Percentiles rank a stretch among this genome's conserved stretches.
Conservation (phyloP, 1,139 yeast species). For the Magnusiomyces fungicola region DNA sequence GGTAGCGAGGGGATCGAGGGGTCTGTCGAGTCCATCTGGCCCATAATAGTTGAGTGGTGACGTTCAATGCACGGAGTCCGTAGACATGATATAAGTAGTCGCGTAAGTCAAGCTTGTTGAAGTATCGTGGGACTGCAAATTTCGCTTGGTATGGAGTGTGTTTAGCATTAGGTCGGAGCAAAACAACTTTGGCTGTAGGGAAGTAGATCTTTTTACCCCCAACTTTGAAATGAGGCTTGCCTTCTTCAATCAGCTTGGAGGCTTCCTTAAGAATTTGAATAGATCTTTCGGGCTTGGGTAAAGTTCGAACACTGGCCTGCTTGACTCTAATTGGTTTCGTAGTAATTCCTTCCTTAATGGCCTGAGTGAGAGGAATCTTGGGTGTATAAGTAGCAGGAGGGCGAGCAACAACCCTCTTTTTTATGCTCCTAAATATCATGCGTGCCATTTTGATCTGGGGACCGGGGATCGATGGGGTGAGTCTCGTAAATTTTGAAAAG, state of each 20-base stretch:
- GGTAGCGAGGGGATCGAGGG: constrained; percentile 60
- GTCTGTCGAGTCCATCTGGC: constrained; percentile 58
- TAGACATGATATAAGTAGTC: constrained; percentile 85
- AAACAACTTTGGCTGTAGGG: constrained; percentile 74
- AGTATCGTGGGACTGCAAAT: constrained; percentile 83
- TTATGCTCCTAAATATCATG: constrained; percentile 10
- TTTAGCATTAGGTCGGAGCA: constrained; percentile 83
- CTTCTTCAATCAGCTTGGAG: constrained; percentile 52
- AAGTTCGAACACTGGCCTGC: constrained; percentile 5
- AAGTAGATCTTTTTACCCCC: constrained; percentile 70
- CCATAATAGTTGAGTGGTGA: constrained; percentile 79
- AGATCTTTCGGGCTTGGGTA: constrained; percentile 12
- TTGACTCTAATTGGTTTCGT: neutral
- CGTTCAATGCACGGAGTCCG: constrained; percentile 78
- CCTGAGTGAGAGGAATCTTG: neutral
- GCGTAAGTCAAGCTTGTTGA: constrained; percentile 84
- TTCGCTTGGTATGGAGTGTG: constrained; percentile 95
- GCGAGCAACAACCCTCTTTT: constrained; percentile 10
- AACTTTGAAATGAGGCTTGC: constrained; percentile 69
- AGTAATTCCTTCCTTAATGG: neutral
- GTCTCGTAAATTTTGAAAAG: too few relatives aligned
- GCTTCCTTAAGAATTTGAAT: constrained; percentile 29
- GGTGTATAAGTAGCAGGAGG: constrained; percentile 14
- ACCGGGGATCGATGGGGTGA: too few relatives aligned
- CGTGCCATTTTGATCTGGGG: constrained; percentile 12